Conservation (phyloP, 75 land plant genomes). For the Pinus tabuliformis region DNA sequence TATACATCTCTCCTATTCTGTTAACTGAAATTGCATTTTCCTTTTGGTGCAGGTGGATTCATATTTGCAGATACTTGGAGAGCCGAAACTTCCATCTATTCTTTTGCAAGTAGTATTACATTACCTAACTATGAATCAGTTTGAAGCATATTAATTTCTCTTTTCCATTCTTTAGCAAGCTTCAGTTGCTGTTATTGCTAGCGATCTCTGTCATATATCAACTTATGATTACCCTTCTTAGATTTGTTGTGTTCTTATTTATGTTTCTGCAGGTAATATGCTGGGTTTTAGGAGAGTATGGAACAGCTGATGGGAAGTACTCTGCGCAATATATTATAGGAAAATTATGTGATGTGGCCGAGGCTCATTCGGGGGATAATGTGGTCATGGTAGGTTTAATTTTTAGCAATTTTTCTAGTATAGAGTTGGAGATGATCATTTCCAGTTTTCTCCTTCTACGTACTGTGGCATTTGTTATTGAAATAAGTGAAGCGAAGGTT, state of each 20-base stretch:
- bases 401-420: not conserved
- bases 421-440: not conserved
- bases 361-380: conserved; percentile 82
- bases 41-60: conserved; percentile 79
- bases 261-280: conserved; percentile 72
- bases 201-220: not conserved
- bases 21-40: not conserved
- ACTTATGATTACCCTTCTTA: not conserved
- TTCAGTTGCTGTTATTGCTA: not conserved
- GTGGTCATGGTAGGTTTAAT: conserved; percentile 66
- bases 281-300: conserved; percentile 99
- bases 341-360: conserved; percentile 91
- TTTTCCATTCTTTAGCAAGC: not conserved
- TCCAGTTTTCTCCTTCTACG: not conserved
- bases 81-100: conserved; percentile 91
- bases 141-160: not conserved
- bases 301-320: conserved; percentile 93
- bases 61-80: conserved; percentile 82
- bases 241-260: not conserved
- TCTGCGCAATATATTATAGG: conserved; percentile 87
- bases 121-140: not conserved
- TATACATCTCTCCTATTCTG: not conserved
- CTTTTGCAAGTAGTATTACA: conserved; percentile 72
- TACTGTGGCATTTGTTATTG: not conserved
- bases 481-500: not conserved